Base-by-base conservation (phyloP, 1,139 yeast genomes). In the Eremothecium sinecaudum region DNA sequence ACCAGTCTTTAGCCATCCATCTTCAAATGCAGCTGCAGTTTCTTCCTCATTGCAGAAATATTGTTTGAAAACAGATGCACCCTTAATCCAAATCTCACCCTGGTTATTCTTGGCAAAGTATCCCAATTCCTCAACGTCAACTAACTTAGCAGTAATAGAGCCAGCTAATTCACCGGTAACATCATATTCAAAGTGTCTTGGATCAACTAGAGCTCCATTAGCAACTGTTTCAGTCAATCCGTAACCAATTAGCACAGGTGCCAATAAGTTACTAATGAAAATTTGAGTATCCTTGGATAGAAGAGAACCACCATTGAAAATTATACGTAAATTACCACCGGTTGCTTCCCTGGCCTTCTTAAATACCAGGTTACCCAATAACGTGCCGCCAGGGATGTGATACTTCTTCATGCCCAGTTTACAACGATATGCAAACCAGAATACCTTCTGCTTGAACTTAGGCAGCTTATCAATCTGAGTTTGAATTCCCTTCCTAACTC, bases 151-250 rank as follows among this genome's bases (percentile, higher is more conserved):
- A 26, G 95, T 86, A 41, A 87, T 67, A 6, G 93, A 70, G 47
- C 93, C 90, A 14, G 81, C 73, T 38, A 90, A 65, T 39, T 83
- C 75, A 58, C 98, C 99, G 37, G 79, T 80, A 38, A 77, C 75
- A 43, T 80, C 94, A 45, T 62, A 67, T 50, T 79, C 86, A 50
- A 80, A 75, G 47, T 71, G 67, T 22, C 64, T 58, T 36, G 82
- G 81, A 41, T 75, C 76, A 51, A 75, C 61, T 48, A 92, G 71
- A 30, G 84, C 65, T 18, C 92, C 73, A 62, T 82, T 86, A 32
- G 98, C 99, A 49, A 82, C 79, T 12, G 97, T 84, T 65, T 92
- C 99, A 24, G 99, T 92, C 50, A 90, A 71, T 42, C 99, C 99
- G 59, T 92, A 92, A 42, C 99, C 99, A 52, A 87, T 69, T 54